phyloP scores from a whole-genome alignment of 2,329 filamentous ascomycete species.

The Herpotrichia juniperi region DNA sequence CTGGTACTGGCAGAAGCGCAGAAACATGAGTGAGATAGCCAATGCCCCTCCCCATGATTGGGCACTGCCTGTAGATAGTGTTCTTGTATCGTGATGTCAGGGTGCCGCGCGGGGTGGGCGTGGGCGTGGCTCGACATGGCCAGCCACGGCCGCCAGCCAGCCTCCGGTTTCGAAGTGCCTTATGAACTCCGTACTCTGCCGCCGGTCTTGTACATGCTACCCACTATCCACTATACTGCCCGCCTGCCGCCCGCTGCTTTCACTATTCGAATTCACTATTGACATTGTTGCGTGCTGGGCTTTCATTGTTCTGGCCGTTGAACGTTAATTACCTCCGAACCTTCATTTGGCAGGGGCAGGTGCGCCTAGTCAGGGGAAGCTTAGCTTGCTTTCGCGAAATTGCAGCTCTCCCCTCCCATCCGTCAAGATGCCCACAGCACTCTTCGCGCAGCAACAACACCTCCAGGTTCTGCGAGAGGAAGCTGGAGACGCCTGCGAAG shows the following conservation, averaged over 20 bases:
- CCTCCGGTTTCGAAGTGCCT: conserved; percentile 27
- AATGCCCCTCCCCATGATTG: background rate
- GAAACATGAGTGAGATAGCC: background rate
- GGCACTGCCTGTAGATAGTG: background rate
- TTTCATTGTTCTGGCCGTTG: conserved; percentile 1
- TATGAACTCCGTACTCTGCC: conserved; percentile 2
- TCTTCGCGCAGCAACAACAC: conserved; percentile 28
- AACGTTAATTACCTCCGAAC: too few relatives aligned
- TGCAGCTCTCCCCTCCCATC: conserved; percentile 22
- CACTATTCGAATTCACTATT: background rate
- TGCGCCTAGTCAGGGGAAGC: conserved; percentile 25
- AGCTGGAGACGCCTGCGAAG: conserved; percentile 18
- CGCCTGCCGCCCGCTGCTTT: background rate
- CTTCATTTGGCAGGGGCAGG: conserved; percentile 12
- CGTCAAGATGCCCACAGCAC: conserved; percentile 33
- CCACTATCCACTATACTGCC: background rate
- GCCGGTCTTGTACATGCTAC: background rate
- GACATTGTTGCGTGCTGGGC: background rate
- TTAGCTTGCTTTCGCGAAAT: conserved; percentile 38
- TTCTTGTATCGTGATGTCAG: conserved; percentile 31
- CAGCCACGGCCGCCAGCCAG: conserved; percentile 38
- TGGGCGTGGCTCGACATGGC: conserved; percentile 25
- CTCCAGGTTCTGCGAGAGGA: conserved; percentile 12
- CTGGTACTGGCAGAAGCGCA: background rate
- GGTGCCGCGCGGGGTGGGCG: background rate